phyloP scores from a whole-genome alignment of 1,139 yeast genomes.

The Kurtzmaniella quercitrusa region DNA sequence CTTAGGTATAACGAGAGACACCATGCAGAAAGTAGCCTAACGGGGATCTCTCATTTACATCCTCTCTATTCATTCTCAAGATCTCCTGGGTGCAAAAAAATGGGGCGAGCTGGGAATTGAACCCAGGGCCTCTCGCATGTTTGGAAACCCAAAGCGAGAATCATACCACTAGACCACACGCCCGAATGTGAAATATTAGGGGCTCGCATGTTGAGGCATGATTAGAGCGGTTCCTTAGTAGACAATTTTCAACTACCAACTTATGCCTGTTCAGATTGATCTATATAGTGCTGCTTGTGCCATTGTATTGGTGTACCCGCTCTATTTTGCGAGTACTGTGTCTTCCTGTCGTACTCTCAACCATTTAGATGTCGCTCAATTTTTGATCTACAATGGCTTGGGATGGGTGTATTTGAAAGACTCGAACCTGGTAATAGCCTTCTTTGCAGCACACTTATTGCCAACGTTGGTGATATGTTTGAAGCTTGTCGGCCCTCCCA shows the following conservation, averaged over 20 bases:
- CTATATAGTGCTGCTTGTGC: not conserved
- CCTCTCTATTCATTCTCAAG: no score
- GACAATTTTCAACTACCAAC: not conserved
- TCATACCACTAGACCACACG: conserved; percentile 26
- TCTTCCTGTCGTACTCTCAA: not conserved
- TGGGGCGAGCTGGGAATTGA: conserved; percentile 31
- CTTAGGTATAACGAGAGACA: no score
- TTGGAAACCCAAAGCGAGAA: conserved; percentile 21
- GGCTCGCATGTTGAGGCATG: no score
- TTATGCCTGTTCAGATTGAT: not conserved
- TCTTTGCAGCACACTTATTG: conserved; percentile 4
- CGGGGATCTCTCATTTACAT: no score
- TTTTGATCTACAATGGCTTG: conserved; percentile 6
- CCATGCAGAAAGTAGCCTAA: no score
- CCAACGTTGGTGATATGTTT: conserved; percentile 8
- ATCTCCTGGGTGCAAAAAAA: conserved; percentile 9
- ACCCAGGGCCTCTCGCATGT: conserved; percentile 33
- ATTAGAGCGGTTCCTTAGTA: no score
- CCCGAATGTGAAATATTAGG: conserved; percentile 10
- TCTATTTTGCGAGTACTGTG: not conserved
- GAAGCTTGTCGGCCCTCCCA: conserved; percentile 7
- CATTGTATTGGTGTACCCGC: conserved; percentile 1
- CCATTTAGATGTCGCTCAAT: conserved; percentile 5
- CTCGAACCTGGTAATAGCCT: not conserved
- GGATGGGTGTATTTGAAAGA: conserved; percentile 4